These are phyloP conservation scores for Penicillium nucicola DNA, from an alignment of 495 filamentous ascomycete genomes.

Conservation along the genomic window DNA sequence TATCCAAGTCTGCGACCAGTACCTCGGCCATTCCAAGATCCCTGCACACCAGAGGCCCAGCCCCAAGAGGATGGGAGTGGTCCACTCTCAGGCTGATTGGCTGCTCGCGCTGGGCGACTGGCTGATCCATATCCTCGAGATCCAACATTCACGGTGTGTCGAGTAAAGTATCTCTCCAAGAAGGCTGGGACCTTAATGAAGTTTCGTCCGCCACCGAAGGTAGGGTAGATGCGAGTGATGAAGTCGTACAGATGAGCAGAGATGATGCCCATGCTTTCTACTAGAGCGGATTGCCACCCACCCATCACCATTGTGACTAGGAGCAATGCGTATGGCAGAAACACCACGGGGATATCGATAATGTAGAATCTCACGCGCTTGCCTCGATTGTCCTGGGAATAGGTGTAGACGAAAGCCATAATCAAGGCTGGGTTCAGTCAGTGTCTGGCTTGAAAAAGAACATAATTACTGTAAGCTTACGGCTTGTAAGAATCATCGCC, in stretches of 20 bases:
- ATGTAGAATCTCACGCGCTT: slow-evolving; percentile 68
- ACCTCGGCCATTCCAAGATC: slow-evolving; percentile 62
- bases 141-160: slow-evolving; percentile 26
- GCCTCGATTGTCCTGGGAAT: slow-evolving; percentile 75
- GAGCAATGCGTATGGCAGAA: slow-evolving; percentile 74
- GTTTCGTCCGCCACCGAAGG: slow-evolving; percentile 75
- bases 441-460: slow-evolving; percentile 7
- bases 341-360: slow-evolving; percentile 70
- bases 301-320: slow-evolving; percentile 59
- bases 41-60: slow-evolving; percentile 35
- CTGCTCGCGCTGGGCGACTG: slow-evolving; percentile 23
- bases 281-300: slow-evolving; percentile 43
- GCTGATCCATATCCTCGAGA: slow-evolving; percentile 61
- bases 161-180: slow-evolving; percentile 59
- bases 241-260: slow-evolving; percentile 88
- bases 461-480: slow-evolving; percentile 34
- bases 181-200: slow-evolving; percentile 65
- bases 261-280: slow-evolving; percentile 66
- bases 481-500: slow-evolving; percentile 51
- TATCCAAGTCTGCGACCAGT: slow-evolving; percentile 64
- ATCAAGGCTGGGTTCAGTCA: slow-evolving; percentile 57
- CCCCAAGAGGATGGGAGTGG: slow-evolving; percentile 27
- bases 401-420: slow-evolving; percentile 77
- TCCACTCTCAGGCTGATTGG: slow-evolving; percentile 16
- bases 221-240: slow-evolving; percentile 74